phyloP scores from a whole-genome alignment of 768 basidiomycete genomes.

The Serendipita sp. region DNA sequence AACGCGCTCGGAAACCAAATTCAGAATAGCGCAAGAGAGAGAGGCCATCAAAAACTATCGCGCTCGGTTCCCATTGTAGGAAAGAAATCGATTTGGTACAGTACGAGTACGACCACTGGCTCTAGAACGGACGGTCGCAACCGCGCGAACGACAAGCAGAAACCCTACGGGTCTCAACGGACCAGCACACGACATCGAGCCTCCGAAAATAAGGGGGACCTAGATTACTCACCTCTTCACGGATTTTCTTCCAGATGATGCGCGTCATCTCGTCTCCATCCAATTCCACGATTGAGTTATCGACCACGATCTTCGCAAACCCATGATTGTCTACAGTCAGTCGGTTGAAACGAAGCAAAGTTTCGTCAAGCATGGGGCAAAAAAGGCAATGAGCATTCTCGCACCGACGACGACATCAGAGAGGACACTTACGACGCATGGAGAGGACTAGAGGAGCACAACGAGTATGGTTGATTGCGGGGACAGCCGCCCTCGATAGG shows the following conservation, averaged over 20 bases:
- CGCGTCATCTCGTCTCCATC: constrained; percentile 99
- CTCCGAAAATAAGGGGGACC: too few relatives aligned
- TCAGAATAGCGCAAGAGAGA: too few relatives aligned
- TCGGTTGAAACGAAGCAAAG: too few relatives aligned
- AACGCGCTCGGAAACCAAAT: not conserved
- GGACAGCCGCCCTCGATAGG: not conserved
- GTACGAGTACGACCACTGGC: not conserved
- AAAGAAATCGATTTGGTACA: too few relatives aligned
- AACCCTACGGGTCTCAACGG: too few relatives aligned
- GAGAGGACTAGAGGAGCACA: not conserved
- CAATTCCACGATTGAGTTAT: constrained; percentile 84
- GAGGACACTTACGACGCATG: not conserved
- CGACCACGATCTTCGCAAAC: constrained; percentile 42
- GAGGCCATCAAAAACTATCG: too few relatives aligned
- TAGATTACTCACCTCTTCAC: constrained; percentile 67
- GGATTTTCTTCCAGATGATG: constrained; percentile 97
- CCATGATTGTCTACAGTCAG: not conserved
- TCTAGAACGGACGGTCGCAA: too few relatives aligned
- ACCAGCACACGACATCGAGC: too few relatives aligned
- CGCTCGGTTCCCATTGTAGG: too few relatives aligned
- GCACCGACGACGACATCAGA: too few relatives aligned
- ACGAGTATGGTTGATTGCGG: not conserved
- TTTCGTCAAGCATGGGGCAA: not conserved
- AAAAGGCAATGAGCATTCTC: not conserved
- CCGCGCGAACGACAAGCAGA: too few relatives aligned